phyloP scores from a whole-genome alignment of 2,329 filamentous ascomycete species.

The Ascochyta fabae region DNA sequence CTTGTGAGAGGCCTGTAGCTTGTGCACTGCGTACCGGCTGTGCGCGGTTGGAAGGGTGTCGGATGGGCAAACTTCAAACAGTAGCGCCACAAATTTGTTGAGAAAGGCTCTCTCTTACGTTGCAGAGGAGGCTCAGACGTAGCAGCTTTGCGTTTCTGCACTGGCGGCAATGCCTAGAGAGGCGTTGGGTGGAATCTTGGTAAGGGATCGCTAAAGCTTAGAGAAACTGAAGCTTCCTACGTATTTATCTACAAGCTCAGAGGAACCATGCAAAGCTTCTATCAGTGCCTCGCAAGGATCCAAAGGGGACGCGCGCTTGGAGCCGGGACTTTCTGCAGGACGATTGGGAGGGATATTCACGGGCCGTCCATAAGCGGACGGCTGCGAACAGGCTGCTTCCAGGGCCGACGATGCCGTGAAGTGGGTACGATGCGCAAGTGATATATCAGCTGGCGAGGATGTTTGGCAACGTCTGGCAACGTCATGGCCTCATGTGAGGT shows the following conservation, averaged over 20 bases:
- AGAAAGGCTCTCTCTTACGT: no score
- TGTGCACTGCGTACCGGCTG: background rate
- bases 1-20: background rate
- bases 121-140: background rate
- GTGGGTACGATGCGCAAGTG: conserved; percentile 7
- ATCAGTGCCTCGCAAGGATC: no score
- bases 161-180: no score
- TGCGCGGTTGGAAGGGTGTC: conserved; percentile 1
- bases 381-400: conserved; percentile 4
- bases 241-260: no score
- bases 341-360: conserved; percentile 15
- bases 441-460: conserved; percentile 8
- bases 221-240: no score
- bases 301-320: no score
- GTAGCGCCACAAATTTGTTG: background rate
- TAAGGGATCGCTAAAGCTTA: no score
- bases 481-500: background rate
- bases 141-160: no score
- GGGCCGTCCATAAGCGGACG: conserved; percentile 32
- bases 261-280: no score
- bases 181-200: no score
- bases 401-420: conserved; percentile 4
- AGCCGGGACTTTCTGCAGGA: no score
- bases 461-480: conserved; percentile 7
- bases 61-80: background rate